Evolutionary conservation across 495 filamentous ascomycete genomes (phyloP), one percentile per base, ranked within the genome.

Genomic region (Hypoxylon trugodes): DNA sequence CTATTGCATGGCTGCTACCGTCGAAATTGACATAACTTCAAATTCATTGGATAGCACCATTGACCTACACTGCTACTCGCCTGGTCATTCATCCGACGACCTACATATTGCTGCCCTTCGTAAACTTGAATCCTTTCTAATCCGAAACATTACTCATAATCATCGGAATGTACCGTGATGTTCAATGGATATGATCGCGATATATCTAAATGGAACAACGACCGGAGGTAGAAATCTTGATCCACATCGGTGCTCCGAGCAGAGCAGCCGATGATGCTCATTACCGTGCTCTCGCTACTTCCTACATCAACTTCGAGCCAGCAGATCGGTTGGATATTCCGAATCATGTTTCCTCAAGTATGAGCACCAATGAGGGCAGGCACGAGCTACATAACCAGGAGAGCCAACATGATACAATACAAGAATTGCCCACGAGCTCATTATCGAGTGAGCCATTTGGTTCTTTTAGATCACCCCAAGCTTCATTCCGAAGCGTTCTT

Each of bases 161-260:
- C 13, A 16, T 24, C 32, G n/a, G 13, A 46, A 38, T 30, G 28
- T 35, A 24, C 41, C 21, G 19, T 12, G n/a, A 28, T 45, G 6
- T 38, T 18, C 56, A 38, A 37, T 30, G 16, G 46, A 60, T 46
- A 65, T 60, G 59, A 35, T 43, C 52, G 15, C 18, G 37, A 50
- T 60, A 43, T 21, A 73, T n/a, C 51, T 59, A 47, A 30, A 77
- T 76, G 73, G 69, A 71, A 43, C 52, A 38, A 46, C 68, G 65
- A 22, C 50, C 62, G 24, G 70, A 77, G 28, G 73, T 77, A 12
- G 87, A 92, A 75, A 86, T 92, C 41, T 78, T 92, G 43, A 84
- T 90, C 16, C 89, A 92, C 72, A 80, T 87, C 65, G 78, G 84
- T 26, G 89, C 88, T 25, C 85, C 89, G 45, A 86, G 86, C 70